Evolutionary conservation across 495 filamentous ascomycete genomes (phyloP), one percentile per base, ranked within the genome.

Genomic region (Daldinia concentrica): DNA sequence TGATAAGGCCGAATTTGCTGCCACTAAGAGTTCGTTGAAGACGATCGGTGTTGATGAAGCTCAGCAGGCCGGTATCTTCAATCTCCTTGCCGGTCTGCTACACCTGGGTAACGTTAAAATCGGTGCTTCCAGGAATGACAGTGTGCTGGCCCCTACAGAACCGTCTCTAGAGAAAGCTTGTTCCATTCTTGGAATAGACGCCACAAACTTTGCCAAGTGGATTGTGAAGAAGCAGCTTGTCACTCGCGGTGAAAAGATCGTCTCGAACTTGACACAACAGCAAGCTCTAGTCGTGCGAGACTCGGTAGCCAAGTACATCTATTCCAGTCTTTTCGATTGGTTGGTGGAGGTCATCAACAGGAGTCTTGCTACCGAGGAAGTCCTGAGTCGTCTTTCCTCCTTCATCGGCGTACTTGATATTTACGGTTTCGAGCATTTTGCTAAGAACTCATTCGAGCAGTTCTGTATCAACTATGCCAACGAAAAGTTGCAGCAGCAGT

Each of bases 401-500:
- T 99, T 99, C 82, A 99, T 99, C 73, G 95, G 95, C 74, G 95
- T 99, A 39, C 88, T 99, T 60, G 95, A 99, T 92, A 99, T 99
- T 72, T 99, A 99, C 84, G 95, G 95, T 48, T 99, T 99, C 79
- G 95, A 99, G 80, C 95, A 99, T 81, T 99, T 99, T 75, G 95
- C 96, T 57, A 98, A 97, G 83, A 99, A 99, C 84, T 98, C 96
- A 8, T 99, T 99, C 74, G 95, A 99, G 81, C 95, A 99, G 79
- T 99, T 99, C 80, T 99, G 95, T 79, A 99, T 99, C 86, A 99
- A 99, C 82, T 99, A 98, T 74, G 95, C 95, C 78, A 99, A 99
- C 80, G 95, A 99, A 81, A 99, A 99, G 80, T 83, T 99, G 36
- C 95, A 99, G 77, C 95, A 99, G 77, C 96, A 99, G 74, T 99